Conservation (phyloP, 345 rosid species). For the Populus alba region DNA sequence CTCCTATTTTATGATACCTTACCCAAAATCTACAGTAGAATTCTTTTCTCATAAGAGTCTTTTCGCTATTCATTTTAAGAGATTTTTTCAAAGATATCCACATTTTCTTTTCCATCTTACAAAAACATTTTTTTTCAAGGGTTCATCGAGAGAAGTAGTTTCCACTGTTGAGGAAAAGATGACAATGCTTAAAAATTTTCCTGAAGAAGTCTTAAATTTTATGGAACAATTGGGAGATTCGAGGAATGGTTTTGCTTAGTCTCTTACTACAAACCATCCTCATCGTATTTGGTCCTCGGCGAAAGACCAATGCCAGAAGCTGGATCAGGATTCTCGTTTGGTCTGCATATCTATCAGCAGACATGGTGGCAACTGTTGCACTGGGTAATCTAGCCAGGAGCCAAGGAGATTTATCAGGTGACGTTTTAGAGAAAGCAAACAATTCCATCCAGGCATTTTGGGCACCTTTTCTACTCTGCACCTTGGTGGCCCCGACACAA, state of each 20-base stretch:
- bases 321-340: not conserved
- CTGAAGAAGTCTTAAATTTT: not conserved
- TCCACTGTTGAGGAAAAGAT: not conserved
- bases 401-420: too few species aligned
- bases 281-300: not conserved
- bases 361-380: not conserved
- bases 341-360: not conserved
- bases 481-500: too few species aligned
- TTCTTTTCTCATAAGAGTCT: not conserved
- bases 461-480: too few species aligned
- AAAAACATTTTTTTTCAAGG: not conserved
- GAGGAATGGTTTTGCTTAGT: not conserved
- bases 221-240: not conserved
- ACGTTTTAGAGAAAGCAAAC: too few species aligned
- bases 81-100: not conserved
- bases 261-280: slow-evolving; percentile 1
- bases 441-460: too few species aligned
- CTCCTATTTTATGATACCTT: not conserved
- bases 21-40: not conserved
- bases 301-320: not conserved
- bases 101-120: not conserved
- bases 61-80: not conserved
- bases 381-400: not conserved
- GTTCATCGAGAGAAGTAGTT: not conserved
- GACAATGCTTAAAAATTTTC: not conserved